Base-by-base conservation (phyloP, 805 yeast species). In the Scheffersomyces lignosus region DNA sequence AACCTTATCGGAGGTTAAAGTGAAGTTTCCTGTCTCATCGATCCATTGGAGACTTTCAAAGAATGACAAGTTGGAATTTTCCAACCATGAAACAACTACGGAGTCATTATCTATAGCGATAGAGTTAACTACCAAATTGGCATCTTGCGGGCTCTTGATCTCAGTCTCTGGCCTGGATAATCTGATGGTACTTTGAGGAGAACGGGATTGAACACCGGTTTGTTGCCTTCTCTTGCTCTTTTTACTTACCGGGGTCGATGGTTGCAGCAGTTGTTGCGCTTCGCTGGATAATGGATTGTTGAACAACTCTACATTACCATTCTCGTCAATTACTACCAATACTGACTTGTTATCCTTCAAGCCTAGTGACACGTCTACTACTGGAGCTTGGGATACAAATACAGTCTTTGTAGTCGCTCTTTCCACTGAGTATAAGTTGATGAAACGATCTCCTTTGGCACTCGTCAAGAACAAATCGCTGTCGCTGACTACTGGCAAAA, bases 361-460 rank as follows among this genome's bases (percentile, higher is more conserved):
- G 4, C 64, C 70, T 39, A 69, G 60, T 0, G 75, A 56, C 6
- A 84, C 54, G 5, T 64, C 60, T 1, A 56, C 39, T 10, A 87
- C 78, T 33, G 84, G 76, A 12, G 87, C 70, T 44, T 83, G 84
- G 3, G 90, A 71, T 12, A 85, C 89, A 38, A 87, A 74, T 3
- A 89, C 85, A 6, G 71, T 60, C 16, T 64, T 61, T 2, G 81
- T 68, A 3, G 77, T 53, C 18, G 62, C 53, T 31, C 65, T 60
- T 22, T 68, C 61, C 2, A 79, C 37, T 8, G 83, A 74, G 53
- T 83, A 81, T 25, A 85, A 66, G 56, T 87, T 87, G 47, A 89
- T 72, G 57, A 87, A 88, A 48, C 97, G 75, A 58, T 90, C 98
- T 42, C 81, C 82, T 24, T 68, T 67, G 1, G 96, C 95, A 34